Conservation (phyloP, 78 protist genomes). For the Anaeramoeba flamelloides region DNA sequence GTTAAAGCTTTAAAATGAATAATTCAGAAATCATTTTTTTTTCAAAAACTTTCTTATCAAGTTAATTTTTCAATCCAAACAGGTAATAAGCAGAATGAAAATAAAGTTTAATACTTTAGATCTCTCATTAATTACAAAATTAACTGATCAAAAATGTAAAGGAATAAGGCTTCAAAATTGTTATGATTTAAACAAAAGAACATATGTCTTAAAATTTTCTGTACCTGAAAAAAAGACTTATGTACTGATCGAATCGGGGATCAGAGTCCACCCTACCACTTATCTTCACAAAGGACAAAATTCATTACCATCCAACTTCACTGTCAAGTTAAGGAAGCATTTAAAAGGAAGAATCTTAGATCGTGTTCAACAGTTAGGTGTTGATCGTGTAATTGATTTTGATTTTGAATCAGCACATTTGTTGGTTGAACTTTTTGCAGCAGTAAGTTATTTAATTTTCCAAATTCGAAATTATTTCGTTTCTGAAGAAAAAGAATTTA, state of each 20-base stretch:
- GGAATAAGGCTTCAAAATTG: background rate
- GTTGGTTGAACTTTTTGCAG: background rate
- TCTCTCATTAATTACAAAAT: no score
- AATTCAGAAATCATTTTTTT: no score
- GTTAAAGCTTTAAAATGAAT: no score
- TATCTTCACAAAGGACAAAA: background rate
- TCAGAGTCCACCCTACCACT: background rate
- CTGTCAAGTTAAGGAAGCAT: constrained; percentile 63
- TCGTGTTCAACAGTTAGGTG: constrained; percentile 59
- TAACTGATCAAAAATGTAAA: background rate
- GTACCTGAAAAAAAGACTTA: background rate
- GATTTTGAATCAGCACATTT: constrained; percentile 41
- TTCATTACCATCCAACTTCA: background rate
- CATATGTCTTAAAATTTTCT: background rate
- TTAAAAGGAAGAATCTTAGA: constrained; percentile 47
- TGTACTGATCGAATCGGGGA: background rate
- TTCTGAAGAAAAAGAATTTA: background rate
- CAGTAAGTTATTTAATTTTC: background rate
- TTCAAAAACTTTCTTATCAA: no score
- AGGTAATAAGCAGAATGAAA: no score
- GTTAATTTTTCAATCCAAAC: no score
- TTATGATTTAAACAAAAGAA: background rate
- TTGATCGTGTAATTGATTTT: constrained; percentile 71
- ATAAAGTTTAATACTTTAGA: no score
- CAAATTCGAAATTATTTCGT: background rate